phyloP scores from a whole-genome alignment of 768 basidiomycete species.

The Lactifluus subvellereus region DNA sequence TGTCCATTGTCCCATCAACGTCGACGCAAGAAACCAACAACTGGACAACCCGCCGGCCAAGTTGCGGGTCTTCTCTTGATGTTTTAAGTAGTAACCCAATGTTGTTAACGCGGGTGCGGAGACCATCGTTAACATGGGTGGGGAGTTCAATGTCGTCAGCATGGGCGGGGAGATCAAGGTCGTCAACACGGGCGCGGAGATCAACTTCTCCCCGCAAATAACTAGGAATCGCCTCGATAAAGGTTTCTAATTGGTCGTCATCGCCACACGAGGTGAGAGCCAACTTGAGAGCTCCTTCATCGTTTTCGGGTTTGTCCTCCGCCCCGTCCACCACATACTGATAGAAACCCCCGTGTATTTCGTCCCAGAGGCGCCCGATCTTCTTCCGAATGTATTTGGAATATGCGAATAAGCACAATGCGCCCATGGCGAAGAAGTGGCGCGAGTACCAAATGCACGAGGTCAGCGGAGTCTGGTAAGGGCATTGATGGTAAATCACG shows the following conservation, averaged over 20 bases:
- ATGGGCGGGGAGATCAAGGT: background rate
- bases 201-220: background rate
- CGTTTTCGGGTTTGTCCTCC: background rate
- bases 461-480: slow-evolving; percentile 4
- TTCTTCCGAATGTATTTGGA: background rate
- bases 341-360: background rate
- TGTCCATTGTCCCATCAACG: slow-evolving; percentile 8
- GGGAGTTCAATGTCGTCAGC: background rate
- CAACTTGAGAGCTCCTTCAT: background rate
- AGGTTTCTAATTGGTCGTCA: background rate
- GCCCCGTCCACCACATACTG: background rate
- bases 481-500: background rate
- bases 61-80: background rate
- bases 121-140: no score
- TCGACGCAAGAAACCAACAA: slow-evolving; percentile 6
- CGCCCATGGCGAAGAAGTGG: background rate
- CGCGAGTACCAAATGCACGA: background rate
- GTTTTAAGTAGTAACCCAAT: background rate
- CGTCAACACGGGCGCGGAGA: background rate
- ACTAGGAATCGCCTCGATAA: background rate
- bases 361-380: background rate
- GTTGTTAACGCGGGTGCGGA: background rate
- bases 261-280: background rate
- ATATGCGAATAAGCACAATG: background rate
- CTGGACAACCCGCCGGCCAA: slow-evolving; percentile 2